Evolutionary conservation across 331 rosid species (phyloP), one percentile per base, ranked within the genome.

Genomic region (Malus hybrid): DNA sequence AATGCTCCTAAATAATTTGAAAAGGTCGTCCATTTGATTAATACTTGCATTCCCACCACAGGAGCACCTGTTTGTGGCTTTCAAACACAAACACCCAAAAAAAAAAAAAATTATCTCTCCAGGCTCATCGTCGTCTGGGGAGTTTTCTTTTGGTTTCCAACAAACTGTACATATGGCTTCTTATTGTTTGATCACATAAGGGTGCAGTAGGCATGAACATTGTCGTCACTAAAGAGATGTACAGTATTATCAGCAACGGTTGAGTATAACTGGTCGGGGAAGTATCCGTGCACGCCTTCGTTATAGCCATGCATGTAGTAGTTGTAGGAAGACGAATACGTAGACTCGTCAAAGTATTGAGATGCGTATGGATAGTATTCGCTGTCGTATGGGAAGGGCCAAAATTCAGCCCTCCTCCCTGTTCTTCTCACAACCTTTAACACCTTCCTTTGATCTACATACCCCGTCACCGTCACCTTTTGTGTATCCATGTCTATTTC

Each of bases 311-410:
- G 95, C 58, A 29, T 79, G 64, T 81, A 39, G 72, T 91, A 88
- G 46, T 92, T 92, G 74, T 90, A 88, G 5, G 91, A 86, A 8
- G 97, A 68, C 0, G 86, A 16, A 58, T 57, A 88, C 1, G 89
- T 92, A 1, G 92, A 88, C 44, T 88, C 96, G 61, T 92, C 89
- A 16, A 84, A 72, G 67, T 92, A 92, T 7, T 71, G 70, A 0
- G 87, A 80, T 19, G 96, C 96, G 26, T 87, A 88, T 0, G 96
- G 91, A n/a, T 88, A 86, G 39, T 90, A 87, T 74, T 93, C 91
- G 26, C 74, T 71, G 63, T 92, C 96, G 53, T 88, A 90, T 50
- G 97, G 94, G 76, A 90, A 92, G 19, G 97, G 96, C 96, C 94
- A 90, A 55, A 81, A 85, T 78, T 88, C 96, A 6, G 97, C 96